A percentile compares a stretch with the other conserved stretches of the same genome.
Conservation (phyloP, 352 stramenopile genomes). For the Phytophthora macrochlamydospora region DNA sequence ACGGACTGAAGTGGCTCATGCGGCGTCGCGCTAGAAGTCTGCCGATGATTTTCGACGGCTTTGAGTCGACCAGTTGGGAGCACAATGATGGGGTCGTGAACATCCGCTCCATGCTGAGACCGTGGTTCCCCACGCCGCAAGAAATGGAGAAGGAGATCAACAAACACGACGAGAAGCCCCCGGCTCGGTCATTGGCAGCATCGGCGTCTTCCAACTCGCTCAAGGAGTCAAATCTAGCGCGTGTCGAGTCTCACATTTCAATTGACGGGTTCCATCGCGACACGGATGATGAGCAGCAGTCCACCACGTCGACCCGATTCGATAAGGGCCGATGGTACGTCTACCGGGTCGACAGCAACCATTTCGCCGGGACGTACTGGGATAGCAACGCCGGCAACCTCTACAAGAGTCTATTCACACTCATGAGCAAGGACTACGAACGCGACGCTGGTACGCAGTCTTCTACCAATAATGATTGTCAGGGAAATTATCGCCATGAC, state of each 20-base stretch:
- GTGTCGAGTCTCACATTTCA: constrained; percentile 74
- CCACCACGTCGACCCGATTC: constrained; percentile 30
- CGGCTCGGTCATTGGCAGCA: constrained; percentile 39
- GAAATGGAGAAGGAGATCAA: constrained; percentile 44
- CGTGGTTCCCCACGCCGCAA: constrained; percentile 65
- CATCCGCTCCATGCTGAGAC: constrained; percentile 69
- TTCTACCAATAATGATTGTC: constrained; percentile 8
- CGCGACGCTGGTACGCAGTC: constrained; percentile 12
- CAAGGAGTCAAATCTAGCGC: constrained; percentile 30
- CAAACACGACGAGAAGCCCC: constrained; percentile 21
- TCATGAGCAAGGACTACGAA: constrained; percentile 70
- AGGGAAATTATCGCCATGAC: constrained; percentile 19
- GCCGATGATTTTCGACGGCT: constrained; percentile 67
- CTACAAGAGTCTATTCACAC: constrained; percentile 73
- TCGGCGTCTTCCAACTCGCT: constrained; percentile 49
- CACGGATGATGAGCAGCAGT: constrained; percentile 35
- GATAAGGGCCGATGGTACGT: constrained; percentile 76
- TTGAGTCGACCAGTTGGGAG: constrained; percentile 61
- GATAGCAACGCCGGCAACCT: constrained; percentile 64
- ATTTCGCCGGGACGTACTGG: constrained; percentile 75
- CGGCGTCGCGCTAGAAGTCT: constrained; percentile 49
- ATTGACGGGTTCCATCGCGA: constrained; percentile 68
- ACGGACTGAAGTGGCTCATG: constrained; percentile 69
- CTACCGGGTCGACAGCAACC: constrained; percentile 78
- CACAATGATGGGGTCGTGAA: constrained; percentile 83